Percentiles rank a stretch among this genome's conserved stretches.
phyloP scores from a whole-genome alignment of 2,329 filamentous ascomycete genomes.

The Sporothrix luriei region DNA sequence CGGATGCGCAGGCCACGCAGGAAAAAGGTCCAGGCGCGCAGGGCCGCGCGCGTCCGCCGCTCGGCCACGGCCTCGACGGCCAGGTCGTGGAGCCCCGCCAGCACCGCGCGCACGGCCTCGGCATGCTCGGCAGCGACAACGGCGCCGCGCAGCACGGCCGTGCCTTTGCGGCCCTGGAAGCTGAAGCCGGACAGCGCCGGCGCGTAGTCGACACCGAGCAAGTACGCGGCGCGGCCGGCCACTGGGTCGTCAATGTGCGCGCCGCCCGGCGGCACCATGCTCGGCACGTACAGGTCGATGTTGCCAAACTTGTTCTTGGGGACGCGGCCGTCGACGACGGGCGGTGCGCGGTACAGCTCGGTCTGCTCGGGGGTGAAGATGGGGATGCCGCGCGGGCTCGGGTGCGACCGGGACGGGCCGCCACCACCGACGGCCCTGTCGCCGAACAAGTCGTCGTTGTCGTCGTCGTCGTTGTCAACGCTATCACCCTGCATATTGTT shows the following conservation, averaged over 20 bases:
- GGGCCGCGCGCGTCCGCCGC: constrained; percentile 61
- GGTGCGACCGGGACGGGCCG: constrained; percentile 29
- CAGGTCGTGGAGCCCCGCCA: constrained; percentile 68
- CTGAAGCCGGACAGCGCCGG: constrained; percentile 88
- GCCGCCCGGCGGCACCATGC: constrained; percentile 84
- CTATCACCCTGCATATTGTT: background rate
- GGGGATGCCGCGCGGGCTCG: constrained; percentile 53
- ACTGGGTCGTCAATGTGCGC: constrained; percentile 66
- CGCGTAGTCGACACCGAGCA: constrained; percentile 81
- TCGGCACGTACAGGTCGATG: constrained; percentile 87
- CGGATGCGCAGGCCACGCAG: constrained; percentile 75
- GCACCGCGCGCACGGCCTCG: constrained; percentile 71
- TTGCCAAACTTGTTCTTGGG: constrained; percentile 95
- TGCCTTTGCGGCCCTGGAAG: constrained; percentile 84
- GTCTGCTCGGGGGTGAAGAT: constrained; percentile 68
- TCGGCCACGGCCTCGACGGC: constrained; percentile 65
- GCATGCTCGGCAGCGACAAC: constrained; percentile 72
- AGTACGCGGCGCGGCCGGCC: constrained; percentile 70
- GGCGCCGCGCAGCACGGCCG: constrained; percentile 76
- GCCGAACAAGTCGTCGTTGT: constrained; percentile 46
- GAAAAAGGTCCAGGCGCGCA: constrained; percentile 75
- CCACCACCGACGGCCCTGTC: constrained; percentile 41
- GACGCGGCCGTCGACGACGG: constrained; percentile 72
- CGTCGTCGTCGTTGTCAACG: background rate
- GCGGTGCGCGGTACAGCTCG: constrained; percentile 71